Evolutionary conservation across 352 stramenopile genomes (phyloP), one percentile per base, ranked within the genome.

Genomic region (Aphanomyces astaci): DNA sequence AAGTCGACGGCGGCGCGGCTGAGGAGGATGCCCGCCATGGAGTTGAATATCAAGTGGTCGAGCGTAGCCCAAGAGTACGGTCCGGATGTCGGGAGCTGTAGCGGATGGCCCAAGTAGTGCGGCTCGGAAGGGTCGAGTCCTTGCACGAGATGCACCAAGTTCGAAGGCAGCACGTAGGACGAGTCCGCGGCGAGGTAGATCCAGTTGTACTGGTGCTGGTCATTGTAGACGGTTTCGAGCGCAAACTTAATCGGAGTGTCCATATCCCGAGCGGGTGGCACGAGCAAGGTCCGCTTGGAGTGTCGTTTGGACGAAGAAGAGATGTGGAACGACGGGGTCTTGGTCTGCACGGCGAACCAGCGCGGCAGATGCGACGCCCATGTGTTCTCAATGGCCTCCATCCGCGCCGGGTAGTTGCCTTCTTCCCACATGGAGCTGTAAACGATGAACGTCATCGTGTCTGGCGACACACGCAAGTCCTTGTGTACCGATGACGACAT

Each of bases 341-440:
- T 68, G 31, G 62, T 68, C 32, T 68, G 62, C 1, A 68, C 62
- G 31, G 39, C 49, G 28, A 59, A 68, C 40, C 49, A 49, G 19
- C 59, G 62, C 22, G 62, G 45, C 3, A 68, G 32, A n/a, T 51
- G 49, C 51, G 46, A 32, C 25, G 62, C 62, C 62, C 62, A 68
- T 22, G 62, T 68, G 15, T 68, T 52, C 19, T 52, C 15, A 25
- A 68, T 68, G 10, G 62, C 62, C 39, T 51, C 49, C 19, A 68
- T 56, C 13, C 62, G 62, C 39, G 28, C 62, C 10, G 62, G 39
- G 27, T 59, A 68, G 62, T 48, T 46, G 4, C 24, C 28, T 32
- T 68, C 62, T 25, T 68, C 48, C 62, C 62, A 68, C 62, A 68
- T 68, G 11, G 62, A 68, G 40, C 62, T 68, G 39, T 68, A 68